Percentiles rank a stretch among this genome's conserved stretches.
These are phyloP conservation scores for Protomyces gravidus DNA, from an alignment of 1,139 yeast genomes.

Conservation along the genomic window DNA sequence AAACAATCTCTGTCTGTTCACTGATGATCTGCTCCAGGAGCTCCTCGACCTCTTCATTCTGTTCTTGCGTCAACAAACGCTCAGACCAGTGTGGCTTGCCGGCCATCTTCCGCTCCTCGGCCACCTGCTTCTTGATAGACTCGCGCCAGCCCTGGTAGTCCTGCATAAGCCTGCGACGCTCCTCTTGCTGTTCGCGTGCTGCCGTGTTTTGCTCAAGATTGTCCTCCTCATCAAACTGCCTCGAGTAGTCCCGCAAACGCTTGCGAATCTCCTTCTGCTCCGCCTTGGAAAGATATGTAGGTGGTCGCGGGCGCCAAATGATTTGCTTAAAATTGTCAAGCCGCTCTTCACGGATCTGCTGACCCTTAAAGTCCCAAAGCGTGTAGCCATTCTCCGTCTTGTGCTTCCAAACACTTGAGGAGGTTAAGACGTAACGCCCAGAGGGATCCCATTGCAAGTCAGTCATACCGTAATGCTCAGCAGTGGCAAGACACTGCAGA, in stretches of 20 bases:
- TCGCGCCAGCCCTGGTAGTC: constrained; percentile 85
- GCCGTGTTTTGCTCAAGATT: constrained; percentile 96
- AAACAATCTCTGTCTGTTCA: constrained; percentile 36
- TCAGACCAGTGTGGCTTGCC: constrained; percentile 27
- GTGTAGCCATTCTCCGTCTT: constrained; percentile 84
- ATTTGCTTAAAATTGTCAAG: constrained; percentile 83
- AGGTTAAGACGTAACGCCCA: constrained; percentile 81
- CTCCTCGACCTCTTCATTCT: constrained; percentile 27
- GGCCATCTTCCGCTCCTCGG: constrained; percentile 28
- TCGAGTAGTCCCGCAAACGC: constrained; percentile 82
- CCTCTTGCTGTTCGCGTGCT: constrained; percentile 79
- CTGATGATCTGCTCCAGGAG: constrained; percentile 38
- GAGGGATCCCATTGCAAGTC: constrained; percentile 93
- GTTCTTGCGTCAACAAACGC: constrained; percentile 16
- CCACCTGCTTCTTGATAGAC: constrained; percentile 40
- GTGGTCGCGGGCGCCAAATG: constrained; percentile 97
- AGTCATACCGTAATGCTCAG: constrained; percentile 72
- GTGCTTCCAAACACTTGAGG: constrained; percentile 85
- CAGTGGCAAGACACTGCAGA: constrained; percentile 60
- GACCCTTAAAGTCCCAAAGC: constrained; percentile 80
- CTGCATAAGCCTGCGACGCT: constrained; percentile 73
- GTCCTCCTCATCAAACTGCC: constrained; percentile 90
- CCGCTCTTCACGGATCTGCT: constrained; percentile 65
- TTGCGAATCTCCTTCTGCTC: constrained; percentile 86
- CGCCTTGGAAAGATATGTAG: constrained; percentile 63